A percentile compares a stretch with the other conserved stretches of the same genome.
These are phyloP conservation scores for Echeveria elegans DNA, from an alignment of 164 flowering plant genomes.

Conservation along the genomic window DNA sequence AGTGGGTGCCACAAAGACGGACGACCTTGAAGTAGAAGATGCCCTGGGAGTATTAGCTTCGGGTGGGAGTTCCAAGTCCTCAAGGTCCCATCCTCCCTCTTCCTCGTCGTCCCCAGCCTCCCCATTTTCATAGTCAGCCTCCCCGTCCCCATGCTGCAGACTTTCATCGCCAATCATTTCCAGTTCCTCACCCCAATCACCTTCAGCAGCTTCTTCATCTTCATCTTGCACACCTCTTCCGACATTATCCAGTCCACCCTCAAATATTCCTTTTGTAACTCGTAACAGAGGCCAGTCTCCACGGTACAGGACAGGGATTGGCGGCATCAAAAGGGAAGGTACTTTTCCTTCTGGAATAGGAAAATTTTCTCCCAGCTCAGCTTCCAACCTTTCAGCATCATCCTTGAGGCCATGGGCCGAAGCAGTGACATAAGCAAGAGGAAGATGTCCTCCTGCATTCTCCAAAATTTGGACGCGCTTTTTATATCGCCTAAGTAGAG, in stretches of 20 bases:
- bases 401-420: slow-evolving; percentile 63
- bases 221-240: slow-evolving; percentile 36
- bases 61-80: slow-evolving; percentile 17
- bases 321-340: slow-evolving; percentile 71
- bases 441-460: slow-evolving; percentile 73
- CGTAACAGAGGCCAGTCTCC: slow-evolving; percentile 43
- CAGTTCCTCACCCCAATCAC: slow-evolving; percentile 74
- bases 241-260: slow-evolving; percentile 56
- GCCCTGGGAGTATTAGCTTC: slow-evolving; percentile 37
- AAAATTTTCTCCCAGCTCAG: slow-evolving; percentile 53
- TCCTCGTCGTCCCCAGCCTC: slow-evolving; percentile 55
- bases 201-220: slow-evolving; percentile 54
- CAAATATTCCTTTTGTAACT: slow-evolving; percentile 74
- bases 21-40: slow-evolving; percentile 29
- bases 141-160: slow-evolving; percentile 48
- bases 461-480: slow-evolving; percentile 79
- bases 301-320: slow-evolving; percentile 50
- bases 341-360: slow-evolving; percentile 33
- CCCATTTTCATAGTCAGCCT: slow-evolving; percentile 36
- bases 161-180: slow-evolving; percentile 56
- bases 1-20: slow-evolving; percentile 60
- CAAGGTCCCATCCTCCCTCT: slow-evolving; percentile 35
- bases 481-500: slow-evolving; percentile 65
- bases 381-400: slow-evolving; percentile 52
- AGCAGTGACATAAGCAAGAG: slow-evolving; percentile 80